Base-by-base conservation (phyloP, 2,329 filamentous ascomycete species). In the Neopestalotiopsis clavispora region DNA sequence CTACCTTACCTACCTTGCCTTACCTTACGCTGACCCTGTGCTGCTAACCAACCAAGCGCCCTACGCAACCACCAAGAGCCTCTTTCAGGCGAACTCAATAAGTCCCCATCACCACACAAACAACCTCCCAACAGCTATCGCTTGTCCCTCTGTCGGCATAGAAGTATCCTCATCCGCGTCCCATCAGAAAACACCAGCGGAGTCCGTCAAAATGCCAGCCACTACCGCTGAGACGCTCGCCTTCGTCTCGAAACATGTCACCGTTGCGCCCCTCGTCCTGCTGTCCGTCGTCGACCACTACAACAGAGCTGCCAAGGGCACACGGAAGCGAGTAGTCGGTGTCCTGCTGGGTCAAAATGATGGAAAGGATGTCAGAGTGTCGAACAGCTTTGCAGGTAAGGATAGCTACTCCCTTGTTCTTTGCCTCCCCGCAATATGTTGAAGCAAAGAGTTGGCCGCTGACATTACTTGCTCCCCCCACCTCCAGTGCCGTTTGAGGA, bases 261-360 rank as follows among this genome's bases (percentile, higher is more conserved):
- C 95, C 75, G 95, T 99, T 83, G 96, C 96, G 77, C 96, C 96
- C 76, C 91, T 99, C 80, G 96, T 99, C 78, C 94, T 99, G 75
- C 94, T 99, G 78, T 98, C 95, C 73, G 95, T 92, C 75, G 96
- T 97, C 88, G 96, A 99, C 86, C 96, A 99, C 85, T 99, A 97
- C 85, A 97, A 97, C 80, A 93, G 96, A 73, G 93, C 94, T 72
- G 93, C 92, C 76, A 97, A 96, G 82, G 95, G 94, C 79, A 94
- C 93, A 75, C 86, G 87, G 79, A 91, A 92, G 79, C 91, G 96
- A 78, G 96, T 98, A 49, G 95, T 99, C 45, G 96, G 96, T 78
- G 96, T 98, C 63, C 85, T 99, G 68, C 86, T 99, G 71, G 96
- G 96, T 61, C 94, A 98, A 84, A 98, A 98, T 76, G 94, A 97